A percentile compares a stretch with the other conserved stretches of the same genome.
Evolutionary conservation across 116 monocot genomes (phyloP).

Genomic region (Phalaenopsis hybrid): DNA sequence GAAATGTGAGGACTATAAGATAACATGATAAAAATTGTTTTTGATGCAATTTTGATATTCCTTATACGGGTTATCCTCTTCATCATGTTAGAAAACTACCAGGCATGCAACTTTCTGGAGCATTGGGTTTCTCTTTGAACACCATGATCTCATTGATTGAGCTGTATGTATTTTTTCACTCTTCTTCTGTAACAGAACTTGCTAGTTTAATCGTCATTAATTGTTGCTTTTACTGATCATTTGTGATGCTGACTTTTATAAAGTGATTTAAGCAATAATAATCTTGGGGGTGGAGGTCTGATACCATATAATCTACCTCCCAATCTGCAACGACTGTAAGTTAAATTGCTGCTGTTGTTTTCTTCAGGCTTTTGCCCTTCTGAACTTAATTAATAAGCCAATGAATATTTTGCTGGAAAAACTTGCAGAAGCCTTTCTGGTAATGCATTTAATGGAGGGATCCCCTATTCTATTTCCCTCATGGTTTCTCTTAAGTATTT

Average conservation of each 20-base stretch:
- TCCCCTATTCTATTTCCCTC: constrained; percentile 77
- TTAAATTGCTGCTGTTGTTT: constrained; percentile 1
- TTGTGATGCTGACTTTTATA: constrained; percentile 20
- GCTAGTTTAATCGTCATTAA: background rate
- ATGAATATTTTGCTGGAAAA: constrained; percentile 6
- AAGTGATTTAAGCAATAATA: constrained; percentile 94
- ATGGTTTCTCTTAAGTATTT: constrained; percentile 68
- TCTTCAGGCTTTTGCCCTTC: background rate
- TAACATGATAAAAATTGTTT: background rate
- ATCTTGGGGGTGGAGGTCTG: constrained; percentile 54
- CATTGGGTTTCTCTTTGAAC: constrained; percentile 48
- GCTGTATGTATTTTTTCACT: constrained; percentile 46
- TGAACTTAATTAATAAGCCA: background rate
- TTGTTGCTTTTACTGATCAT: background rate
- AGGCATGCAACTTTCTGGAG: constrained; percentile 61
- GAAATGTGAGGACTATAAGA: constrained; percentile 44
- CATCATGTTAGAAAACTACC: constrained; percentile 47
- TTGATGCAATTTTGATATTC: background rate
- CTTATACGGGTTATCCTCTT: background rate
- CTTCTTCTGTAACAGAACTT: background rate
- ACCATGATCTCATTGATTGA: constrained; percentile 50
- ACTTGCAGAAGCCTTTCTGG: constrained; percentile 62
- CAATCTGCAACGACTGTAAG: constrained; percentile 69
- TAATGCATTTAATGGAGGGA: constrained; percentile 51
- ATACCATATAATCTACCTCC: constrained; percentile 82